Conservation (phyloP, 495 filamentous ascomycete genomes). For the Penicillium coprophilum region DNA sequence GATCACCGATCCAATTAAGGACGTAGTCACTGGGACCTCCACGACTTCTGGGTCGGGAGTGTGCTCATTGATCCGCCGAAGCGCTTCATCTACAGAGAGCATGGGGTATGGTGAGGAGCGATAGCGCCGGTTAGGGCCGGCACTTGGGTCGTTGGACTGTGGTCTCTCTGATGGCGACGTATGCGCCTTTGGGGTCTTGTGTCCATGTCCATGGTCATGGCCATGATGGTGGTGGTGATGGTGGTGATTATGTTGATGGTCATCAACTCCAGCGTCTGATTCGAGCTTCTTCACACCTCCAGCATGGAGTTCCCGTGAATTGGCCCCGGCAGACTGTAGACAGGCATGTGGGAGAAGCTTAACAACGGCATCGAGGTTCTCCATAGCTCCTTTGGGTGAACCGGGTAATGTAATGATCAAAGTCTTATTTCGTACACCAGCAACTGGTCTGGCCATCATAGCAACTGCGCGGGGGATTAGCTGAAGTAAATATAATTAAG, state of each 20-base stretch:
- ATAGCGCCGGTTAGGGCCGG: conserved; percentile 74
- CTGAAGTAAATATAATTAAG: conserved; percentile 19
- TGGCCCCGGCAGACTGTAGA: conserved; percentile 76
- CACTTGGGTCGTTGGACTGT: conserved; percentile 76
- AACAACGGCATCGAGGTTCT: conserved; percentile 90
- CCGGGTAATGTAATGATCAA: conserved; percentile 90
- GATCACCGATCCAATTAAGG: conserved; percentile 71
- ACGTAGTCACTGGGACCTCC: conserved; percentile 57
- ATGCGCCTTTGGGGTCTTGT: conserved; percentile 67
- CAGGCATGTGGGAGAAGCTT: conserved; percentile 93
- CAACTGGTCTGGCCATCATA: conserved; percentile 95
- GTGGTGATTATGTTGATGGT: conserved; percentile 43
- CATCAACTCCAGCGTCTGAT: conserved; percentile 67
- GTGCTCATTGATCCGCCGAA: conserved; percentile 66
- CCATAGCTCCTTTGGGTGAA: conserved; percentile 93
- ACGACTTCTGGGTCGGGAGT: conserved; percentile 59
- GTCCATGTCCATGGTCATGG: conserved; percentile 62
- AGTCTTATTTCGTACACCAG: conserved; percentile 79
- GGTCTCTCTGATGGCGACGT: conserved; percentile 61
- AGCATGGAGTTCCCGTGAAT: conserved; percentile 76
- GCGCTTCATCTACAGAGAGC: conserved; percentile 78
- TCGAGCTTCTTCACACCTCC: conserved; percentile 85
- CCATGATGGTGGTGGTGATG: conserved; percentile 54
- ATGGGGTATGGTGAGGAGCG: conserved; percentile 90
- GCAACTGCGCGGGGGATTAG: conserved; percentile 61